Conservation (phyloP, 352 stramenopile genomes). For the Pythium plurisporium region DNA sequence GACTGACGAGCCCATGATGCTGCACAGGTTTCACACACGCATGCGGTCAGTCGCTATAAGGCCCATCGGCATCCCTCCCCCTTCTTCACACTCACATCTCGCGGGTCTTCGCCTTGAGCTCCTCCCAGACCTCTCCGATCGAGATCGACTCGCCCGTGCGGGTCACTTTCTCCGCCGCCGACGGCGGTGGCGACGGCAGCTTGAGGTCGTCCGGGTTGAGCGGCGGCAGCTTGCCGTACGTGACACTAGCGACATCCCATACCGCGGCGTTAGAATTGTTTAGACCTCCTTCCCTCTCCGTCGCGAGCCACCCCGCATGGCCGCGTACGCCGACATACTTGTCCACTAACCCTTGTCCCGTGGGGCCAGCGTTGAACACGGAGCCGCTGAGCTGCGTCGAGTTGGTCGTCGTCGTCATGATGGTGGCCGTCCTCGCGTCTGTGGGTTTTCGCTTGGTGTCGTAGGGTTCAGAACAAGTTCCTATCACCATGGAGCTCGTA, state of each 20-base stretch:
- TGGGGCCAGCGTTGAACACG: slow-evolving; percentile 58
- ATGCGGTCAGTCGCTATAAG: too few species aligned
- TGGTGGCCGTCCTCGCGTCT: too few species aligned
- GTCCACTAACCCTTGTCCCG: slow-evolving; percentile 51
- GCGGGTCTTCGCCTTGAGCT: slow-evolving; percentile 75
- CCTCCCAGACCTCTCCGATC: slow-evolving; percentile 78
- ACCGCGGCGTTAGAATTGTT: too few species aligned
- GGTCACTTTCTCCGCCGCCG: slow-evolving; percentile 67
- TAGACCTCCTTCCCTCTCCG: too few species aligned
- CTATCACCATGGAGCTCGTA: too few species aligned
- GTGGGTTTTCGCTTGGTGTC: too few species aligned
- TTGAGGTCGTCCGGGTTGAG: slow-evolving; percentile 86
- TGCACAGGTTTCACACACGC: too few species aligned
- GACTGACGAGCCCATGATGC: slow-evolving; percentile 78
- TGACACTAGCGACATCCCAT: slow-evolving; percentile 44
- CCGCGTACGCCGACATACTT: slow-evolving; percentile 26
- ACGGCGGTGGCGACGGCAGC: slow-evolving; percentile 68
- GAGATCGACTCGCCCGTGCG: slow-evolving; percentile 64
- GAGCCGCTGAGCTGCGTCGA: slow-evolving; percentile 35
- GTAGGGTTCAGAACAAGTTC: too few species aligned
- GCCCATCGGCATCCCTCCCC: too few species aligned
- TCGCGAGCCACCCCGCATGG: neutral
- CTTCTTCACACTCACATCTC: slow-evolving; percentile 83
- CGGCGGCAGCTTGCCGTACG: slow-evolving; percentile 73
- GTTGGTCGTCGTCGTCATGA: slow-evolving; percentile 22